These are phyloP conservation scores for Daedaleopsis sinensis DNA, from an alignment of 768 basidiomycete genomes.

Conservation along the genomic window DNA sequence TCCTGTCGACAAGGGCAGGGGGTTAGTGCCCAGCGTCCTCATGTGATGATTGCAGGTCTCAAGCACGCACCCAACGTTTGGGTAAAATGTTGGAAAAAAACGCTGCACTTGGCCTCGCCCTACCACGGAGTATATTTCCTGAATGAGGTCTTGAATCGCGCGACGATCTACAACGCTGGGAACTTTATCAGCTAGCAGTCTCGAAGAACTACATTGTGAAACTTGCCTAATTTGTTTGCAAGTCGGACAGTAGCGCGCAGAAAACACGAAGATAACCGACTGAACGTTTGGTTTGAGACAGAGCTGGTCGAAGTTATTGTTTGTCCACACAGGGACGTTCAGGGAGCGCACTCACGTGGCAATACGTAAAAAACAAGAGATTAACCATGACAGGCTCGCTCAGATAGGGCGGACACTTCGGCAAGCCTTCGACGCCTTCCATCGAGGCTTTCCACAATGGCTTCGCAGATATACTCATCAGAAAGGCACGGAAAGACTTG, in stretches of 20 bases:
- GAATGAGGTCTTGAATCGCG: no score
- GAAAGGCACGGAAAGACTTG: constrained; percentile 17
- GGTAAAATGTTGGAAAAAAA: no score
- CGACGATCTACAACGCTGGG: no score
- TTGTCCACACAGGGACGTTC: neutral
- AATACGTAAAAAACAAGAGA: constrained; percentile 19
- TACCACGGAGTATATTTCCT: no score
- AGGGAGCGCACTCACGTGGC: constrained; percentile 14
- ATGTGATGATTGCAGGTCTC: neutral
- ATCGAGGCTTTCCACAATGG: constrained; percentile 16
- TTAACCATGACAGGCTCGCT: constrained; percentile 23
- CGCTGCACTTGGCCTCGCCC: no score
- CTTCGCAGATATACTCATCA: constrained; percentile 13
- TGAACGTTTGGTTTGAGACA: constrained; percentile 16
- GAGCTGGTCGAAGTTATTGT: constrained; percentile 1
- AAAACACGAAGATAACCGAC: constrained; percentile 14
- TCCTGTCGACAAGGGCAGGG: no score
- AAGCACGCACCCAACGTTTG: no score
- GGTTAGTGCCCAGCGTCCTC: no score
- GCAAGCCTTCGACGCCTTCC: constrained; percentile 14
- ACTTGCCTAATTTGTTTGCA: constrained; percentile 12
- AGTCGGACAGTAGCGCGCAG: constrained; percentile 15
- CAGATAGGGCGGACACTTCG: constrained; percentile 20
- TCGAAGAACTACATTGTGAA: no score
- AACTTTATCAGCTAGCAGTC: no score